Conservation (phyloP, 2,329 filamentous ascomycete species). For the Ceratocystis destructans region DNA sequence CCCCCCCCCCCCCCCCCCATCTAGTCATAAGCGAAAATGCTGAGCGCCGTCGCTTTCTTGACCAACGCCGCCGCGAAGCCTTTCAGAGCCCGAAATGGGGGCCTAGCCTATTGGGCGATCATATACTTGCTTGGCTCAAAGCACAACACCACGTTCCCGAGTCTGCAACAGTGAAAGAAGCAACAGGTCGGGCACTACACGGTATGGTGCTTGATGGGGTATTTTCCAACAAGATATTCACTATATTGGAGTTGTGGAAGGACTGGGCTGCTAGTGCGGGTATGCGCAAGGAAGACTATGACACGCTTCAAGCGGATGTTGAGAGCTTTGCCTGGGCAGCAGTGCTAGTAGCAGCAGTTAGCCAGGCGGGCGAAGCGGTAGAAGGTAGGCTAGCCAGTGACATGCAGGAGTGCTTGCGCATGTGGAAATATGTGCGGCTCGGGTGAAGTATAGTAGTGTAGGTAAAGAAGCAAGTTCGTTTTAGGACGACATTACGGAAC, state of each 20-base stretch:
- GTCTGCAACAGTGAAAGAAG: conserved; percentile 27
- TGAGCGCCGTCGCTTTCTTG: conserved; percentile 30
- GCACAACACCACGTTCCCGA: conserved; percentile 22
- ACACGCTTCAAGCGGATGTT: conserved; percentile 26
- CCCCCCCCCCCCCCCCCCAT: neutral
- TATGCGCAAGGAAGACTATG: conserved; percentile 36
- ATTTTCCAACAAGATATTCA: conserved; percentile 30
- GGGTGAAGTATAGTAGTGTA: conserved; percentile 26
- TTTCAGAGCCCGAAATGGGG: conserved; percentile 42
- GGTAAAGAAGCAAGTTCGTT: no score
- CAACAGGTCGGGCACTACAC: conserved; percentile 35
- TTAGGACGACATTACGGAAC: neutral
- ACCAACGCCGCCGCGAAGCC: conserved; percentile 36
- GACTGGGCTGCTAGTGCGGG: conserved; percentile 42
- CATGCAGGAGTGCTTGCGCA: conserved; percentile 39
- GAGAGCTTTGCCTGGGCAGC: conserved; percentile 35
- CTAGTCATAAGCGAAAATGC: conserved; percentile 26
- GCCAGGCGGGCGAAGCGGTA: conserved; percentile 31
- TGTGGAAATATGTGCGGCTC: conserved; percentile 41
- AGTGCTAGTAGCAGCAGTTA: conserved; percentile 35
- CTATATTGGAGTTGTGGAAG: conserved; percentile 39
- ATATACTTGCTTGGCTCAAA: conserved; percentile 34
- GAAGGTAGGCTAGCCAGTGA: conserved; percentile 39
- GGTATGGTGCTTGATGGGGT: conserved; percentile 38
- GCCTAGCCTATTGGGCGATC: conserved; percentile 33